These are phyloP conservation scores for Leptographium flavum DNA, from an alignment of 2,329 filamentous ascomycete species.

Conservation along the genomic window DNA sequence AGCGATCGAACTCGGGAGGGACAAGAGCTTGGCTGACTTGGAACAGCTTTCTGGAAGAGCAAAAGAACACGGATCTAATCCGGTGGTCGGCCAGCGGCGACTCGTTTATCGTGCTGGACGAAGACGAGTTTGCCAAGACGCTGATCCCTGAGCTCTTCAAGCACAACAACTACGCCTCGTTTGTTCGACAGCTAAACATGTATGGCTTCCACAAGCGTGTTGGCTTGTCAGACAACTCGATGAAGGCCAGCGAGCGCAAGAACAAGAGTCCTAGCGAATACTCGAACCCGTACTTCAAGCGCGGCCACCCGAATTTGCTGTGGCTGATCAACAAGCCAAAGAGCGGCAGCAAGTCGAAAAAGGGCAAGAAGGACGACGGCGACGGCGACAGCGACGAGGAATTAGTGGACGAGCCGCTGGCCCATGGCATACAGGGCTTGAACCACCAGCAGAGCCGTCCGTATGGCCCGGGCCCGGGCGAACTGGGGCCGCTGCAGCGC, in stretches of 20 bases:
- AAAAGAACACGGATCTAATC: conserved; percentile 86
- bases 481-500: conserved; percentile 37
- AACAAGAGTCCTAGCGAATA: conserved; percentile 98
- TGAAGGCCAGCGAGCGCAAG: conserved; percentile 93
- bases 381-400: conserved; percentile 66
- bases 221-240: conserved; percentile 87
- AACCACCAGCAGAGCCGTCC: conserved; percentile 11
- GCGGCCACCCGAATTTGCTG: conserved; percentile 78
- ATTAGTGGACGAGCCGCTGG: conserved; percentile 30
- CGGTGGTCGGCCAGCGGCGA: conserved; percentile 94
- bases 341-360: conserved; percentile 46
- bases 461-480: conserved; percentile 16
- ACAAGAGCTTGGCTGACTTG: conserved; percentile 10
- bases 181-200: conserved; percentile 90
- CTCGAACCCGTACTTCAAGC: conserved; percentile 89
- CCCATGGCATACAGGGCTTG: conserved; percentile 10
- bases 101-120: conserved; percentile 91
- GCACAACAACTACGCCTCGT: conserved; percentile 96
- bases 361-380: conserved; percentile 45
- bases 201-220: conserved; percentile 97
- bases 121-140: conserved; percentile 96
- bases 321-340: conserved; percentile 97
- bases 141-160: conserved; percentile 97
- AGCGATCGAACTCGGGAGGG: not conserved
- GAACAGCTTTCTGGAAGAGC: conserved; percentile 76